These are phyloP conservation scores for Hypoxylon sp. DNA, from an alignment of 2,329 filamentous ascomycete species.

Conservation along the genomic window DNA sequence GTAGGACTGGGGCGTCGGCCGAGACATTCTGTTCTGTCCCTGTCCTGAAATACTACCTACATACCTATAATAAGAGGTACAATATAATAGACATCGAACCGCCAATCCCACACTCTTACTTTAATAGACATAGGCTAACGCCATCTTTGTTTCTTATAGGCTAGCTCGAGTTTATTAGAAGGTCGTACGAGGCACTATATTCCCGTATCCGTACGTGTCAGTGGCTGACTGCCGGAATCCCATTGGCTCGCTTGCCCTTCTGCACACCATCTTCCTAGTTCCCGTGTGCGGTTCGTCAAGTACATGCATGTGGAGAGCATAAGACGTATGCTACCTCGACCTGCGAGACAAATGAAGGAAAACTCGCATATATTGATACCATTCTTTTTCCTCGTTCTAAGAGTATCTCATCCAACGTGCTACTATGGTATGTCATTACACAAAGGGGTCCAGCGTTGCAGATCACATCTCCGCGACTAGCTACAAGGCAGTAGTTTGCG, in stretches of 20 bases:
- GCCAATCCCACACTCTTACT: background rate
- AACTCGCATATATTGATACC: constrained; percentile 4
- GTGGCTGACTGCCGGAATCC: background rate
- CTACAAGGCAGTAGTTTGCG: constrained; percentile 7
- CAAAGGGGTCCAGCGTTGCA: background rate
- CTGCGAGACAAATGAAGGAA: constrained; percentile 12
- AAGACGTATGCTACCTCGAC: constrained; percentile 20
- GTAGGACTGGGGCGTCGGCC: background rate
- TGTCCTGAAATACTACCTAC: background rate
- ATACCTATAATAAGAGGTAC: background rate
- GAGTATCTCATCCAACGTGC: background rate
- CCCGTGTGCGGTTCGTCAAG: constrained; percentile 5
- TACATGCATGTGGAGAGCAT: constrained; percentile 24
- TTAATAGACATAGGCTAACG: constrained; percentile 6
- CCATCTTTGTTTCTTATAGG: constrained; percentile 14
- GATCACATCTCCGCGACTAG: background rate
- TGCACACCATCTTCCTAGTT: constrained; percentile 19
- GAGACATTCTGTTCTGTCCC: background rate
- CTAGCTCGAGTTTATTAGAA: constrained; percentile 17
- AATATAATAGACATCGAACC: background rate
- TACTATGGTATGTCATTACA: constrained; percentile 3
- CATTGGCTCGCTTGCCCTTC: constrained; percentile 31
- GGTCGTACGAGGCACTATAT: constrained; percentile 14
- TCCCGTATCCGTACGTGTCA: constrained; percentile 3
- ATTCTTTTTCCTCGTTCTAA: constrained; percentile 4